Evolutionary conservation across 352 stramenopile species (phyloP).

Genomic region (Pythium utonaiense): DNA sequence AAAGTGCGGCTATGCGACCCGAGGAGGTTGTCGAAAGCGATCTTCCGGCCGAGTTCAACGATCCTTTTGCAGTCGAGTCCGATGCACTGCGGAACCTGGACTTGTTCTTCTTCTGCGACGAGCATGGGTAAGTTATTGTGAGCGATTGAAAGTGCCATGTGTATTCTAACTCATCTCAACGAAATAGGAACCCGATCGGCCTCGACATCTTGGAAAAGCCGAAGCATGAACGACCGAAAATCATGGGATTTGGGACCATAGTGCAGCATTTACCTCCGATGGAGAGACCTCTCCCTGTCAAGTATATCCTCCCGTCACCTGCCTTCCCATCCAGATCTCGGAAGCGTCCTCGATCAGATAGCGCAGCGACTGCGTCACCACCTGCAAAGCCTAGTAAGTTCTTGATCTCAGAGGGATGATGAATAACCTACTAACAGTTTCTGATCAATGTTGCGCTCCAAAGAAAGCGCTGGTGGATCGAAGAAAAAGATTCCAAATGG

Average conservation of each 20-base stretch:
- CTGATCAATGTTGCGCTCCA: not conserved
- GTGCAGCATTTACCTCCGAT: constrained; percentile 63
- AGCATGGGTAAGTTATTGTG: constrained; percentile 57
- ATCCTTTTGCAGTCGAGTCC: constrained; percentile 54
- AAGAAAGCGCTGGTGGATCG: not conserved
- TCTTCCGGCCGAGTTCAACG: constrained; percentile 62
- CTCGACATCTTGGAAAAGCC: constrained; percentile 77
- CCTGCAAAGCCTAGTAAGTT: constrained; percentile 19
- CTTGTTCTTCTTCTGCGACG: constrained; percentile 85
- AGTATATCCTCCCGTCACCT: constrained; percentile 62
- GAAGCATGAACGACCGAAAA: constrained; percentile 68
- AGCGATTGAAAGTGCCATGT: no score
- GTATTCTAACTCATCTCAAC: not conserved
- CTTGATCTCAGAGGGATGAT: not conserved
- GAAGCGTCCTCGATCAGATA: constrained; percentile 61
- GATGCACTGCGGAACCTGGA: constrained; percentile 77
- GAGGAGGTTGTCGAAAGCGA: constrained; percentile 62
- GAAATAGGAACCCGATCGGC: constrained; percentile 57
- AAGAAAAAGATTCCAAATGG: constrained; percentile 6
- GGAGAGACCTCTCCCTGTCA: constrained; percentile 63
- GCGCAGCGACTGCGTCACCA: constrained; percentile 6
- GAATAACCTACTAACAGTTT: not conserved
- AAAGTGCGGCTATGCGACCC: constrained; percentile 21
- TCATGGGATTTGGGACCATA: constrained; percentile 83
- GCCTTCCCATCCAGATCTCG: constrained; percentile 72